These are phyloP conservation scores for Singerocomus rubriflavus DNA, from an alignment of 1,284 basidiomycete species.

Conservation along the genomic window DNA sequence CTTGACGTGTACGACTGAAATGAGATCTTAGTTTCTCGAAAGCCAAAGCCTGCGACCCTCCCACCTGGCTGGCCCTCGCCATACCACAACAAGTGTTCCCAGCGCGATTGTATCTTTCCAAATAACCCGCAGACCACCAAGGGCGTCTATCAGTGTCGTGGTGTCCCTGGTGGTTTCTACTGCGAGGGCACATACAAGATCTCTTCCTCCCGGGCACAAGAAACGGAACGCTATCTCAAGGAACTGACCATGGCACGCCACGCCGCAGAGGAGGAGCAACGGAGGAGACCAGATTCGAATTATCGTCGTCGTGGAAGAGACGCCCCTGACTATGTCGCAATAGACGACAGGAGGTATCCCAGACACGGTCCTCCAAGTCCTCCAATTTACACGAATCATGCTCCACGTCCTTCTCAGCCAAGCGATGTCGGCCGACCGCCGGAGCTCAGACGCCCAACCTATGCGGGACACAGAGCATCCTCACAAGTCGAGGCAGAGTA, in stretches of 20 bases:
- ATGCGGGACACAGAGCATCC: conserved; percentile 18
- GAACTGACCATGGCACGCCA: conserved; percentile 25
- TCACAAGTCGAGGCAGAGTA: conserved; percentile 33
- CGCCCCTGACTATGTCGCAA: conserved; percentile 1
- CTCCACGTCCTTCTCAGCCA: conserved; percentile 9
- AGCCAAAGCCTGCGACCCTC: conserved; percentile 27
- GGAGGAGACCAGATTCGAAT: conserved; percentile 24
- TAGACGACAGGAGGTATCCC: conserved; percentile 5
- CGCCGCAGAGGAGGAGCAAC: conserved; percentile 28
- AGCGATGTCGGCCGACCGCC: conserved; percentile 22
- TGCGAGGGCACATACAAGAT: conserved; percentile 38
- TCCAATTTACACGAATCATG: background rate
- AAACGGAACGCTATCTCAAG: conserved; percentile 32
- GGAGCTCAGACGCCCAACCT: conserved; percentile 16
- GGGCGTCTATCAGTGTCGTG: conserved; percentile 36
- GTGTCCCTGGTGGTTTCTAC: conserved; percentile 33
- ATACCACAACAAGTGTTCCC: conserved; percentile 40
- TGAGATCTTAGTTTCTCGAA: conserved; percentile 23
- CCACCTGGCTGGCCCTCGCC: conserved; percentile 38
- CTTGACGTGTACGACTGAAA: background rate
- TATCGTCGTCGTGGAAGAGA: conserved; percentile 20
- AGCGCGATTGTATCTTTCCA: conserved; percentile 31
- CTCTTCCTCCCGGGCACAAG: conserved; percentile 33
- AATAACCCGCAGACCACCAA: conserved; percentile 38
- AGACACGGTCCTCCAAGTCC: conserved; percentile 4